Conservation (phyloP, 2,329 filamentous ascomycete species). For the Colletotrichum camelliae region DNA sequence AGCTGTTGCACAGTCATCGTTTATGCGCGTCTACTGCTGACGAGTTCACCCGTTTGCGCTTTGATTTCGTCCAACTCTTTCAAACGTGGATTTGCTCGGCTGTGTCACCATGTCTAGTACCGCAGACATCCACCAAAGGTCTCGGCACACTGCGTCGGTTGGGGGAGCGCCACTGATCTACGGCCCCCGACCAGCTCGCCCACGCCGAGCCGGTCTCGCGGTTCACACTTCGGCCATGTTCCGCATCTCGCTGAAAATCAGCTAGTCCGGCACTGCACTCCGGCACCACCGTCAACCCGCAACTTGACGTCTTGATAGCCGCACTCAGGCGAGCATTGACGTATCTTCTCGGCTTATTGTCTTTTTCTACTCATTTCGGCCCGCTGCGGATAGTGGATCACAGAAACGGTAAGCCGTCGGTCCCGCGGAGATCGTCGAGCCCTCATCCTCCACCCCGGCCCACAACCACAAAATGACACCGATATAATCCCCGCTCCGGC, state of each 20-base stretch:
- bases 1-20: not conserved
- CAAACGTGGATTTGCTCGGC: not conserved
- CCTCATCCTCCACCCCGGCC: not conserved
- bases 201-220: not conserved
- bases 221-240: not conserved
- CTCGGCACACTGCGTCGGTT: not conserved
- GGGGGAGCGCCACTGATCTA: not conserved
- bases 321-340: not conserved
- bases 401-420: not conserved
- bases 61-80: not conserved
- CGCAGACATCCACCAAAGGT: not conserved
- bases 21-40: not conserved
- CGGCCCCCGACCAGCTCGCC: not conserved
- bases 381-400: not conserved
- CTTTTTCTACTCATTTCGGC: not conserved
- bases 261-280: not conserved
- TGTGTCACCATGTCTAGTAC: slow-evolving; percentile 5
- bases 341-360: not conserved
- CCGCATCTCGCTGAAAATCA: not conserved
- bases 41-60: not conserved
- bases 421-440: not conserved
- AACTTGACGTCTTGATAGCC: not conserved
- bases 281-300: not conserved
- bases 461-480: not conserved
- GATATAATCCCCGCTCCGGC: not conserved